A percentile compares a stretch with the other conserved stretches of the same genome.
These are phyloP conservation scores for Dactylis glomerata DNA, from an alignment of 176 grass and related monocot species.

Conservation along the genomic window DNA sequence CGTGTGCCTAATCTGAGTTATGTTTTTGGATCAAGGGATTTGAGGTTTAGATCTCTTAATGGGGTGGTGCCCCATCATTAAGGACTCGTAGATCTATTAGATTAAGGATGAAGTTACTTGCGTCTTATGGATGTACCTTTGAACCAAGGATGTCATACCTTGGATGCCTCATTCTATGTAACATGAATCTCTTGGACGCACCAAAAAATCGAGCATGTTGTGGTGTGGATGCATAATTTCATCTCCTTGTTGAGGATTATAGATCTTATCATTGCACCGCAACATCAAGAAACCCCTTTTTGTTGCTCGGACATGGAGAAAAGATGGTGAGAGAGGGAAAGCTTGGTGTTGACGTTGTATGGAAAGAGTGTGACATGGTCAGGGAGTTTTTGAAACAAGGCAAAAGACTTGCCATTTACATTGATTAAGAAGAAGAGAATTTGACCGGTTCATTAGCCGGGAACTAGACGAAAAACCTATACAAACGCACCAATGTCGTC, in stretches of 20 bases:
- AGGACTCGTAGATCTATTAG: background rate
- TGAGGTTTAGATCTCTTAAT: background rate
- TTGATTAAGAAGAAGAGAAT: too few relatives aligned
- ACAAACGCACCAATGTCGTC: too few relatives aligned
- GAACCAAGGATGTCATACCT: background rate
- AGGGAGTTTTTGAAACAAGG: too few relatives aligned
- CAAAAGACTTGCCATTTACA: too few relatives aligned
- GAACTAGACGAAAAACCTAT: too few relatives aligned
- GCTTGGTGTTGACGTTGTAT: background rate
- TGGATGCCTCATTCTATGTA: background rate
- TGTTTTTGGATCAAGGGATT: background rate
- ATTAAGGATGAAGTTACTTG: background rate
- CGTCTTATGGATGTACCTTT: background rate
- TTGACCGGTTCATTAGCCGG: too few relatives aligned
- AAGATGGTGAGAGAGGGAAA: background rate
- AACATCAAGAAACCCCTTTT: background rate
- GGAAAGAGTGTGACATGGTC: background rate
- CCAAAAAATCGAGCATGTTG: background rate
- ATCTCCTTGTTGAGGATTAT: background rate
- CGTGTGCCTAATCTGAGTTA: background rate
- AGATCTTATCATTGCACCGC: background rate
- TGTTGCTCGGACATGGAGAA: background rate
- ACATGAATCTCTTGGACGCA: background rate
- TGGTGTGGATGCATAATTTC: background rate
- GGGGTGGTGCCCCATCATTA: background rate